Evolutionary conservation across 805 yeast species (phyloP).

Genomic region (Sungouiella thailandica): DNA sequence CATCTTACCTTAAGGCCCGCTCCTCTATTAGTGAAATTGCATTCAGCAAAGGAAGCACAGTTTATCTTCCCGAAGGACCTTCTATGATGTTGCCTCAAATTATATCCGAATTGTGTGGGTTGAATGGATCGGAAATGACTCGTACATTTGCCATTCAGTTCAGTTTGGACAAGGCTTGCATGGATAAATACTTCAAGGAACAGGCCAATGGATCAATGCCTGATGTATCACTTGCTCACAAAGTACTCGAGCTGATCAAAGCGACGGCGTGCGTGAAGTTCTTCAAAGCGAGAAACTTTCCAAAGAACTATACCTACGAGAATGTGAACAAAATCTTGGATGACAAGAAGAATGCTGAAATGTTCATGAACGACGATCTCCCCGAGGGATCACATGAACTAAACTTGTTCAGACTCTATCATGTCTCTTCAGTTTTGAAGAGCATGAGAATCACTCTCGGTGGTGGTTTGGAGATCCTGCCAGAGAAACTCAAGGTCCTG

Average conservation of each 20-base stretch:
- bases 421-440: constrained; percentile 22
- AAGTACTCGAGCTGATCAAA: constrained; percentile 14
- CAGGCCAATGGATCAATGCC: constrained; percentile 1
- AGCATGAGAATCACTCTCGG: constrained; percentile 20
- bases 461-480: constrained; percentile 16
- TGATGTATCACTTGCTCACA: constrained; percentile 2
- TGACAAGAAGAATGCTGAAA: constrained; percentile 13
- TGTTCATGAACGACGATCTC: constrained; percentile 7
- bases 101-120: constrained; percentile 47
- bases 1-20: constrained; percentile 50
- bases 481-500: constrained; percentile 12
- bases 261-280: constrained; percentile 18
- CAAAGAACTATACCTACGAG: constrained; percentile 50
- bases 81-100: constrained; percentile 66
- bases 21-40: constrained; percentile 51
- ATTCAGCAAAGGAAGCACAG: constrained; percentile 54
- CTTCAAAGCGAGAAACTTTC: constrained; percentile 25
- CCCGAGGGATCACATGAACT: constrained; percentile 16
- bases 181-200: constrained; percentile 12
- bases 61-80: constrained; percentile 65
- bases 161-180: constrained; percentile 12
- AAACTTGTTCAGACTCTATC: constrained; percentile 24
- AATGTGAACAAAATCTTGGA: constrained; percentile 52
- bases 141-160: constrained; percentile 41
- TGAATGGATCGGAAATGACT: constrained; percentile 41